These are phyloP conservation scores for Colletotrichum filicis DNA, from an alignment of 2,329 filamentous ascomycete species.

Conservation along the genomic window DNA sequence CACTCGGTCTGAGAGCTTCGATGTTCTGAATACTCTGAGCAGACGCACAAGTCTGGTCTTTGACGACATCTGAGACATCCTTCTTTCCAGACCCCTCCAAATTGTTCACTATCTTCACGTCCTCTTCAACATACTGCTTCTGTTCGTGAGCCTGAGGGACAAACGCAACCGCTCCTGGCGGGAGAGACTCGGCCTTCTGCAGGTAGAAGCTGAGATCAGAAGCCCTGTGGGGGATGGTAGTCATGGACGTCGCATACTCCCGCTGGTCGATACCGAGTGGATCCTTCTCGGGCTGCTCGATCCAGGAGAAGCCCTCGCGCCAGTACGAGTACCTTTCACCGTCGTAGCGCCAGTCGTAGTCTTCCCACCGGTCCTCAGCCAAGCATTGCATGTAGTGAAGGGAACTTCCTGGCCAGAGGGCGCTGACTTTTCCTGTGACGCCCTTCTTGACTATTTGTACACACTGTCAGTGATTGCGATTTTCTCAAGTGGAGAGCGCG, in stretches of 20 bases:
- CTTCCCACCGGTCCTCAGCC: slow-evolving; percentile 40
- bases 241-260: slow-evolving; percentile 13
- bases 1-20: not conserved
- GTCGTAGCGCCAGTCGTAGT: slow-evolving; percentile 39
- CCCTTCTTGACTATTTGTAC: slow-evolving; percentile 37
- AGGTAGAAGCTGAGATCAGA: slow-evolving; percentile 34
- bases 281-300: slow-evolving; percentile 37
- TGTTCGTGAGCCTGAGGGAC: not conserved
- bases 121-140: not conserved
- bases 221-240: slow-evolving; percentile 10
- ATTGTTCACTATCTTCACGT: not conserved
- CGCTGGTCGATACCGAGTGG: slow-evolving; percentile 34
- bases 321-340: slow-evolving; percentile 39
- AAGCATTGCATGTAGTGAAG: slow-evolving; percentile 58
- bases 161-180: not conserved
- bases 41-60: not conserved
- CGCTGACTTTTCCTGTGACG: slow-evolving; percentile 50
- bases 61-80: not conserved
- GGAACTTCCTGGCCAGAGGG: slow-evolving; percentile 54
- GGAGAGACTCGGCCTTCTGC: not conserved
- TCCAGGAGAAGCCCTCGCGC: slow-evolving; percentile 38
- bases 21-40: not conserved
- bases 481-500: not conserved
- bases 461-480: not conserved
- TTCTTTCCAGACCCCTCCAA: not conserved